Evolutionary conservation across 192 early-diverging fungal genomes (phyloP), one percentile per base, ranked within the genome.

Genomic region (Gamsiella multidivaricata): DNA sequence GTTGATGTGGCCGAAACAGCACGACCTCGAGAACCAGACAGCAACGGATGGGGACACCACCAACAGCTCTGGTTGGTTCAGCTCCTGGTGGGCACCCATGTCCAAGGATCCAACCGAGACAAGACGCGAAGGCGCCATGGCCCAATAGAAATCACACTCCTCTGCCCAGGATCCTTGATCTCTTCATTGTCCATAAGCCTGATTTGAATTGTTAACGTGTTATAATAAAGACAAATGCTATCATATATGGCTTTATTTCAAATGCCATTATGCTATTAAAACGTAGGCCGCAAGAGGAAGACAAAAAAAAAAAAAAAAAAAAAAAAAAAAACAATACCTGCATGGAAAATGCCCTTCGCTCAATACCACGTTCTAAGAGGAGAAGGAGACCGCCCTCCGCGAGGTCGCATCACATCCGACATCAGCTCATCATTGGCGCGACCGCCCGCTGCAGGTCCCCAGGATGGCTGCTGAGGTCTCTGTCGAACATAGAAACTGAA

Each of bases 401-500:
- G 68, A 15, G 68, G 68, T 25, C 68, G 57, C 68, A 70, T 70
- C n/a, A 61, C 57, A 43, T 70, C 49, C 26, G 58, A 20, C 68
- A 70, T 70, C 28, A 61, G 37, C 33, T 70, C 68, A 6, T 26
- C 22, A 18, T 61, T 70, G 12, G 14, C 17, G 9, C 54, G 43
- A 25, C 55, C 65, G 5, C 55, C 65, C 17, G 34, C 45, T 0
- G 28, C 39, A 37, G 61, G 47, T 15, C 41, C 56, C 22, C 34
- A 43, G 12, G 22, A 22, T 7, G 56, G 18, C 17, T 58, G 39
- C 22, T 37, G 34, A 22, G n/a, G 36, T 9, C 33, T 36, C 10
- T 25, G 20, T 3, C 39, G 34, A 10, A 31, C 26, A 42, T 37
- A 42, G 25, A 15, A 15, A 42, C 22, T 23, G 39, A 41, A 52